Conservation (phyloP, 768 basidiomycete species). For the Mycena capillaripes region DNA sequence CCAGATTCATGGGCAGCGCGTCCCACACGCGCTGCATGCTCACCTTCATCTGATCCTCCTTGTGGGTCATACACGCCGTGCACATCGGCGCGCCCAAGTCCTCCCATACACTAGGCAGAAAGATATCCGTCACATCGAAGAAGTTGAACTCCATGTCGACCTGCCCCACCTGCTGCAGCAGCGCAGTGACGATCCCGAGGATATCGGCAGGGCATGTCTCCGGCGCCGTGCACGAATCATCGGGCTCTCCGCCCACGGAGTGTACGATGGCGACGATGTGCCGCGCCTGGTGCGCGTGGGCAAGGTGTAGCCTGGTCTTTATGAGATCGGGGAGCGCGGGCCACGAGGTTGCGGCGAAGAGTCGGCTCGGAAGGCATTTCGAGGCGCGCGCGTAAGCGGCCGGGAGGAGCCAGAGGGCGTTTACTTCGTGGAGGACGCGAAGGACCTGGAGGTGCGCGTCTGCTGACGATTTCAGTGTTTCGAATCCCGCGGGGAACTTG, state of each 20-base stretch:
- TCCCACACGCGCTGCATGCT: conserved; percentile 20
- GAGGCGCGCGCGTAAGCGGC: background rate
- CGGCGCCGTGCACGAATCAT: background rate
- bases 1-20: background rate
- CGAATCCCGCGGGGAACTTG: background rate
- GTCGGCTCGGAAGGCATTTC: background rate
- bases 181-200: background rate
- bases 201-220: background rate
- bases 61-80: background rate
- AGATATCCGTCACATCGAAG: conserved; percentile 23
- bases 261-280: conserved; percentile 14
- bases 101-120: conserved; percentile 5
- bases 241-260: background rate
- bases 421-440: background rate
- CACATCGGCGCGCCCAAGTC: conserved; percentile 6
- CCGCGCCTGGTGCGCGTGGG: conserved; percentile 12
- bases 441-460: background rate
- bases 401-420: background rate
- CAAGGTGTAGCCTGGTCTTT: background rate
- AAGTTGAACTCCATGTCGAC: conserved; percentile 17
- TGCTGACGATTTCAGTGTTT: background rate
- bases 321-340: background rate
- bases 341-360: background rate
- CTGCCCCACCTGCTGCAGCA: conserved; percentile 7
- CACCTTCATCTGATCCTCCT: background rate